Conservation (phyloP, 805 yeast species). For the Lachancea meyersii region DNA sequence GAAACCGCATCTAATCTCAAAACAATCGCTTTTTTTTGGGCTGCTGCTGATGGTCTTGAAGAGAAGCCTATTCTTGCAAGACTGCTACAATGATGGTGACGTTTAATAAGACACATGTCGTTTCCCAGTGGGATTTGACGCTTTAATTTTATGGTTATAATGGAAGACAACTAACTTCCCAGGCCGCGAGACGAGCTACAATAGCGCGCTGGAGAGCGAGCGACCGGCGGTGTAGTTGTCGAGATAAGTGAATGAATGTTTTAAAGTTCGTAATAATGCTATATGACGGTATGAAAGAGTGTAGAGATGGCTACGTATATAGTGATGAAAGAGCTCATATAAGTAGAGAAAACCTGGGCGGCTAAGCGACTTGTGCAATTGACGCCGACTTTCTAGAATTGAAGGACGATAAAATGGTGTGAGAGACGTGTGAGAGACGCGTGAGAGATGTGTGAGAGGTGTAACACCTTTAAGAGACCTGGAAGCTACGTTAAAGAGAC, state of each 20-base stretch:
- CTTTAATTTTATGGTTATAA: not conserved
- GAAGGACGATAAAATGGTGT: not conserved
- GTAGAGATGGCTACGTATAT: not conserved
- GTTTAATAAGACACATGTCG: not conserved
- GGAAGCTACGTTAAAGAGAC: too few relatives aligned
- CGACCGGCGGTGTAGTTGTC: too few relatives aligned
- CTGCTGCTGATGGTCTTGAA: too few relatives aligned
- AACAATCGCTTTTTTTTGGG: too few relatives aligned
- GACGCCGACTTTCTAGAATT: not conserved
- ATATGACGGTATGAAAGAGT: not conserved
- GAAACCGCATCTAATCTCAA: not conserved
- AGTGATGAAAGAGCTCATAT: not conserved
- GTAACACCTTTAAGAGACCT: too few relatives aligned
- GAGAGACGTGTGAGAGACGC: not conserved
- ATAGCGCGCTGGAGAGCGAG: too few relatives aligned
- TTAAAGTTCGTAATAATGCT: conserved; percentile 5
- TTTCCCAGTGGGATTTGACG: not conserved
- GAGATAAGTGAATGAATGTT: not conserved
- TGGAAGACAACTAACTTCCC: too few relatives aligned
- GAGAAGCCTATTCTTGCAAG: too few relatives aligned
- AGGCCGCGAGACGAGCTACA: too few relatives aligned
- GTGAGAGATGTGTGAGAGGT: too few relatives aligned
- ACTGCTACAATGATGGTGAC: not conserved
- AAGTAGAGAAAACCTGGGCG: not conserved
- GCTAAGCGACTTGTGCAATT: not conserved